These are phyloP conservation scores for Cenococcum geophilum DNA, from an alignment of 495 filamentous ascomycete genomes.

Conservation along the genomic window DNA sequence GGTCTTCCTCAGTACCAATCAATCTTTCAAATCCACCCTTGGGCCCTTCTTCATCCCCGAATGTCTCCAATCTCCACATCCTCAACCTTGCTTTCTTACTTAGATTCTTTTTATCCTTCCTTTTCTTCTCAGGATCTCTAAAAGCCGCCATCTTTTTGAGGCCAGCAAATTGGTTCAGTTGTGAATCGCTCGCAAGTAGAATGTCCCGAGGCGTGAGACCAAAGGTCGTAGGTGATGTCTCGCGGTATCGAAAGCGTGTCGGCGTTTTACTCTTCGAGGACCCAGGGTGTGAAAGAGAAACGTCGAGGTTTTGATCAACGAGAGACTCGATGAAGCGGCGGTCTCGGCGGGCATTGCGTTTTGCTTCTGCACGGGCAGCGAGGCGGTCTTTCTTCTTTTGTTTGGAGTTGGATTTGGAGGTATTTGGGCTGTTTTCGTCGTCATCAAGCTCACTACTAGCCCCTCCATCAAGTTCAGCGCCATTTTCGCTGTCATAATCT, in stretches of 20 bases:
- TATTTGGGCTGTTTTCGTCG: constrained; percentile 11
- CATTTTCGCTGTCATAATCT: constrained; percentile 40
- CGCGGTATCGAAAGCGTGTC: constrained; percentile 77
- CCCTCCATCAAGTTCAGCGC: constrained; percentile 5
- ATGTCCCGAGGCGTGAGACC: constrained; percentile 87
- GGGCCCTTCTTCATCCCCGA: constrained; percentile 67
- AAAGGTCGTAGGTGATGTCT: constrained; percentile 84
- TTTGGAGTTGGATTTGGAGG: constrained; percentile 29
- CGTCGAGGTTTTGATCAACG: constrained; percentile 74
- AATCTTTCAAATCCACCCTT: constrained; percentile 30
- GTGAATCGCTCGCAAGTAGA: constrained; percentile 77
- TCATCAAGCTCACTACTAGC: constrained; percentile 13
- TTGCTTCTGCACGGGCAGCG: constrained; percentile 56
- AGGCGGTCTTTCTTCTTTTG: constrained; percentile 50
- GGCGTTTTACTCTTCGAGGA: constrained; percentile 47
- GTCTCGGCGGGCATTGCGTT: constrained; percentile 68
- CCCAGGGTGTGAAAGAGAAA: constrained; percentile 34
- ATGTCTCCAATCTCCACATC: constrained; percentile 89
- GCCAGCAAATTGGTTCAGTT: constrained; percentile 84
- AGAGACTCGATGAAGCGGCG: constrained; percentile 76
- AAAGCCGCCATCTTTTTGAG: constrained; percentile 92
- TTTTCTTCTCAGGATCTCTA: constrained; percentile 80
- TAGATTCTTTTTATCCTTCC: constrained; percentile 74
- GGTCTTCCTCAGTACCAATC: constrained; percentile 14
- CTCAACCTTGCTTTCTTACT: constrained; percentile 86